Base-by-base conservation (phyloP, 2,329 filamentous ascomycete species). In the Elsinoe arachidis region DNA sequence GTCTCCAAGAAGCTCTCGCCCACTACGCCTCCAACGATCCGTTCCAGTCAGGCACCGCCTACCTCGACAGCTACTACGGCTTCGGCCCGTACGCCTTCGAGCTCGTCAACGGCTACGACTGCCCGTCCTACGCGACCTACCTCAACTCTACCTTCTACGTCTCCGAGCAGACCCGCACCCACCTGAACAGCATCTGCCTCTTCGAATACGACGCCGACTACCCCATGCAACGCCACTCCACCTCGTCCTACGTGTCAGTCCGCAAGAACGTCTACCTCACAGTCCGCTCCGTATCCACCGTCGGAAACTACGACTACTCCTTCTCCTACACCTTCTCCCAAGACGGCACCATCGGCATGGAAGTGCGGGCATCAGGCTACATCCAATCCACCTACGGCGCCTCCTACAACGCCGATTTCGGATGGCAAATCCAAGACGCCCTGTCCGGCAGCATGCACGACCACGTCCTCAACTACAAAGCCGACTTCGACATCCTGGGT, bases 381-480 rank as follows among this genome's bases (percentile, higher is more conserved):
- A 80, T 82, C 52, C 74, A 78, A 63, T 70, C 71, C 0, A 74
- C 76, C 0, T 53, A 53, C 34, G 19, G 33, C 49, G 49, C 49
- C 5, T 78, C 73, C 61, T 77, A 70, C 56, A 76, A 77, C 51
- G 65, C 72, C 1, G 74, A 76, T 54, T 80, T 79, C 57, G 78
- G 78, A 5, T 80, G 71, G 63, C 66, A 73, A 33, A 78, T 81
- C 49, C 74, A 78, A 59, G 75, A 80, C 56, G 66, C 68, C 23
- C 67, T 79, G 1, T 73, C 71, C 0, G 77, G 77, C 5, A 74
- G 71, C 26, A 79, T 80, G 72, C 79, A 82, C 64, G 77, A 80
- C 64, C 79, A 82, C 61, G 77, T 81, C 0, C 63, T 81, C 37
- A 80, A 77, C 61, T 81, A 75, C 70, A 81, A 81, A 63, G 73